phyloP scores from a whole-genome alignment of 768 basidiomycete species.

The Mycena vitilis region DNA sequence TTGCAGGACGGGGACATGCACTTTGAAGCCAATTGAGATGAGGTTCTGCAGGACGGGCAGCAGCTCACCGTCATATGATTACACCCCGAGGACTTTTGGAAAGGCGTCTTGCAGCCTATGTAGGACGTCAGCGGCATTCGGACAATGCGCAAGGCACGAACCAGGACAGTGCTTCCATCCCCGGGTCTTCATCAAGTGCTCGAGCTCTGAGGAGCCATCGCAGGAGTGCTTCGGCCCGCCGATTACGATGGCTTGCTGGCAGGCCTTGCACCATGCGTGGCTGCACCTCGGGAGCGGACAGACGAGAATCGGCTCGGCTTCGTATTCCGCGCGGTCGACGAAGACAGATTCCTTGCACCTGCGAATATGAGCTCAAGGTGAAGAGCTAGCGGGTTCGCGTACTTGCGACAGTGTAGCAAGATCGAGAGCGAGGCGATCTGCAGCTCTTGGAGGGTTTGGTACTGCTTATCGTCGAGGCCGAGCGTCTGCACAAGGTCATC shows the following conservation, averaged over 20 bases:
- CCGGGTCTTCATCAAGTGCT: constrained; percentile 59
- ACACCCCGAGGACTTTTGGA: constrained; percentile 64
- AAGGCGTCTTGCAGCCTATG: constrained; percentile 59
- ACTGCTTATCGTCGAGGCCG: constrained; percentile 58
- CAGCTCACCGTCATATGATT: constrained; percentile 68
- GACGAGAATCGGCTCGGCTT: constrained; percentile 50
- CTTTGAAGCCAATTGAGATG: constrained; percentile 43
- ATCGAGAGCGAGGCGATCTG: constrained; percentile 57
- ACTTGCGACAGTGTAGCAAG: constrained; percentile 64
- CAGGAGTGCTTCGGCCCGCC: constrained; percentile 64
- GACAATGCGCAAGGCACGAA: constrained; percentile 11
- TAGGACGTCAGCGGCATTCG: not conserved
- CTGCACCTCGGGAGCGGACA: constrained; percentile 63
- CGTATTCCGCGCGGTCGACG: constrained; percentile 63
- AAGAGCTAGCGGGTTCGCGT: constrained; percentile 29
- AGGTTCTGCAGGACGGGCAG: not conserved
- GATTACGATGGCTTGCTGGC: constrained; percentile 57
- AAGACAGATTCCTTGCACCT: constrained; percentile 64
- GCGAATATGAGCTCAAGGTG: not conserved
- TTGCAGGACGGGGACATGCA: constrained; percentile 71
- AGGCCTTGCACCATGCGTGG: constrained; percentile 71
- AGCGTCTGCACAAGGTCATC: constrained; percentile 54
- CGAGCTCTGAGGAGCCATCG: constrained; percentile 67
- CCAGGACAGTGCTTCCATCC: constrained; percentile 79
- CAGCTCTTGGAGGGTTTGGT: constrained; percentile 56